Evolutionary conservation across 352 stramenopile genomes (phyloP), one percentile per base, ranked within the genome.

Genomic region (Phytophthora pluvialis): DNA sequence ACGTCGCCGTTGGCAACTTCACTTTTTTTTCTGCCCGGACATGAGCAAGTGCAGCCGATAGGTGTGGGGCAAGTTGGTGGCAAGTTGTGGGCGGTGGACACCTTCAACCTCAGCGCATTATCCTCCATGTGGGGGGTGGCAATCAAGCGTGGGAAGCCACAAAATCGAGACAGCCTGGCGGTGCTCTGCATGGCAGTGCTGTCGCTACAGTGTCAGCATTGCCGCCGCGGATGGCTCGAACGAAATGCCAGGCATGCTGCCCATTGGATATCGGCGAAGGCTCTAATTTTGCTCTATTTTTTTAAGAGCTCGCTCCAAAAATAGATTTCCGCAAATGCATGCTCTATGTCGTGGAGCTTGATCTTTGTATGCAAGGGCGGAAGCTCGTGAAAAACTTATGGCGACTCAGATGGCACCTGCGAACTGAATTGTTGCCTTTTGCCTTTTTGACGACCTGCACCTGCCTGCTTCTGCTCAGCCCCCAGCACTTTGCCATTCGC

Each of bases 51-150:
- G 38, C 32, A 33, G 35, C 8, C 12, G 36, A 21, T 48, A 47
- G 50, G 26, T 39, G 52, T 60, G 52, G 52, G 53, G 53, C 31
- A 60, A 60, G 18, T 36, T 35, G 53, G 53, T 52, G 42, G 53
- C 32, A 35, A 51, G 31, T 40, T 49, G 53, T 39, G 42, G 33
- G 32, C 3, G 33, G 33, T 45, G 21, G 35, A 35, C 48, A 16
- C 33, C 42, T 53, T 29, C 15, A 38, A 21, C 16, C 53, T 29
- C 21, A 39, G 15, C 39, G 21, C 52, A 39, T 44, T 51, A 62
- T 47, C 32, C 43, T 63, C 55, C 55, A 63, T 42, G 55, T 55
- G 55, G 21, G 21, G 2, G 43, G 15, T 9, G 21, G 43, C 55
- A 63, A 55, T 63, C 55, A 54, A 52, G 32, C 26, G 8, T 33